Evolutionary conservation across 2,329 filamentous ascomycete species (phyloP).

Genomic region (Penicillium sp.): DNA sequence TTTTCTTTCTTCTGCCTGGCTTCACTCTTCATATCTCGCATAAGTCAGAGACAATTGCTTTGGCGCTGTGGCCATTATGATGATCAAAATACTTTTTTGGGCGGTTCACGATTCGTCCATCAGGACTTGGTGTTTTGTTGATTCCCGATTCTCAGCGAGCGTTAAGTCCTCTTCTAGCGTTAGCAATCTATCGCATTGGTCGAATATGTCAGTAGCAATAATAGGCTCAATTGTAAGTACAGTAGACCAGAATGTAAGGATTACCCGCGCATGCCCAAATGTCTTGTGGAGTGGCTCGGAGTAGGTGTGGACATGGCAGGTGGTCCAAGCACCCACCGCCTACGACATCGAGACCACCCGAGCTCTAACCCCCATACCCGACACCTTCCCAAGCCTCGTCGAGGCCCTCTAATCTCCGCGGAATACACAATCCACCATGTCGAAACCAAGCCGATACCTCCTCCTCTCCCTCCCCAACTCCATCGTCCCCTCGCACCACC

Average conservation of each 20-base stretch:
- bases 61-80: not conserved
- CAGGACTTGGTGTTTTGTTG: slow-evolving; percentile 1
- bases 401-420: slow-evolving; percentile 8
- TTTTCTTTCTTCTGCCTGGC: slow-evolving; percentile 13
- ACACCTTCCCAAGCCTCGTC: slow-evolving; percentile 13
- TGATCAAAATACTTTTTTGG: slow-evolving; percentile 11
- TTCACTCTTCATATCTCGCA: slow-evolving; percentile 29
- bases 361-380: slow-evolving; percentile 17
- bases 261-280: not conserved
- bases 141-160: slow-evolving; percentile 16
- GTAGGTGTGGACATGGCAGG: slow-evolving; percentile 2
- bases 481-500: slow-evolving; percentile 74
- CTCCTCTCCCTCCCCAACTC: slow-evolving; percentile 86
- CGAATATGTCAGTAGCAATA: slow-evolving; percentile 8
- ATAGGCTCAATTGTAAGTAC: not conserved
- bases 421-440: slow-evolving; percentile 33
- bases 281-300: not conserved
- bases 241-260: not conserved
- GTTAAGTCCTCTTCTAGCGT: slow-evolving; percentile 19
- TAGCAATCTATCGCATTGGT: slow-evolving; percentile 12
- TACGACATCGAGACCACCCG: slow-evolving; percentile 26
- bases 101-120: slow-evolving; percentile 12
- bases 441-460: slow-evolving; percentile 63
- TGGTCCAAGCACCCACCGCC: slow-evolving; percentile 26
- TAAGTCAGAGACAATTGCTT: slow-evolving; percentile 33